A percentile compares a stretch with the other conserved stretches of the same genome.
These are phyloP conservation scores for Akanthomyces uredinophilus DNA, from an alignment of 2,329 filamentous ascomycete species.

Conservation along the genomic window DNA sequence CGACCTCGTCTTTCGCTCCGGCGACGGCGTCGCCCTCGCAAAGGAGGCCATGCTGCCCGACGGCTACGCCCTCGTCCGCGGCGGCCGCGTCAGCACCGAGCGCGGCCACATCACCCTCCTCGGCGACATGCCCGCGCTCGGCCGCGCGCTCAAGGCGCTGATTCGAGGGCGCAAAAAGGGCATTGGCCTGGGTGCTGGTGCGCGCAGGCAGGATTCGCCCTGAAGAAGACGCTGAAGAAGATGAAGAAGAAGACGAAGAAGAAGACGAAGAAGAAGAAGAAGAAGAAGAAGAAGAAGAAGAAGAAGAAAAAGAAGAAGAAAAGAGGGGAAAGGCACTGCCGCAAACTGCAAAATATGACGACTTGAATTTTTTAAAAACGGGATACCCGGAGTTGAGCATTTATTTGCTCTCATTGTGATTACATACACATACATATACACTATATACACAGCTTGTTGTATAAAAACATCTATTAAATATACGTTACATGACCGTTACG, in stretches of 20 bases:
- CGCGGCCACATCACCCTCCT: conserved; percentile 83
- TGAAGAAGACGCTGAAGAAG: too few relatives aligned
- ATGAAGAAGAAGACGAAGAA: too few relatives aligned
- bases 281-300: too few relatives aligned
- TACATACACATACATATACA: neutral
- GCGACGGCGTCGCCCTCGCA: conserved; percentile 85
- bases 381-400: neutral
- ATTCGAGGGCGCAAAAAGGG: conserved; percentile 63
- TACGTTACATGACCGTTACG: neutral
- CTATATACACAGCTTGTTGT: too few relatives aligned
- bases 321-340: too few relatives aligned
- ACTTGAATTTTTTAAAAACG: neutral
- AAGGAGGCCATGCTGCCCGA: conserved; percentile 78
- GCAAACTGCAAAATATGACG: too few relatives aligned
- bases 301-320: neutral
- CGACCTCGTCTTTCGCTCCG: conserved; percentile 77
- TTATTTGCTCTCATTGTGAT: neutral
- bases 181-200: conserved; percentile 51
- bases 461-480: neutral
- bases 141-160: conserved; percentile 65
- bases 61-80: conserved; percentile 69
- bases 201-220: neutral
- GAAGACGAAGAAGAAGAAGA: too few relatives aligned
- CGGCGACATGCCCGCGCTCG: conserved; percentile 78
- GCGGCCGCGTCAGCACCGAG: conserved; percentile 73